These are phyloP conservation scores for Trametes polyzona DNA, from an alignment of 1,284 basidiomycete genomes.

Conservation along the genomic window DNA sequence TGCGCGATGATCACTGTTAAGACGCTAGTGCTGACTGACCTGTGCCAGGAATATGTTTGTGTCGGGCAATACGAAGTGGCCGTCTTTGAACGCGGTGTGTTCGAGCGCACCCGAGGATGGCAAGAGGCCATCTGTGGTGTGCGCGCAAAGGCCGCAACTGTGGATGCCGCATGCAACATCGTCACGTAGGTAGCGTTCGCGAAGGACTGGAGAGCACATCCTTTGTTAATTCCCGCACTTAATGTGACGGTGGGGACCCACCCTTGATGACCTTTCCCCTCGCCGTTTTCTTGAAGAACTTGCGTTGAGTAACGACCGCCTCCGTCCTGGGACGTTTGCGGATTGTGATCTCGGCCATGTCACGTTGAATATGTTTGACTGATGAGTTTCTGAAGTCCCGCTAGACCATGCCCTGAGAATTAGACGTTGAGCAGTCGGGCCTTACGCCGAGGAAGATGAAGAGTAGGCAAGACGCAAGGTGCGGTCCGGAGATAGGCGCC, in stretches of 20 bases:
- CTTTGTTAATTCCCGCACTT: conserved; percentile 7
- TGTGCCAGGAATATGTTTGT: conserved; percentile 96
- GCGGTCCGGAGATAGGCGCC: conserved; percentile 1
- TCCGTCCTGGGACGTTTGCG: conserved; percentile 77
- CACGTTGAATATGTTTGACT: too few species aligned
- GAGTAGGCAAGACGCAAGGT: neutral
- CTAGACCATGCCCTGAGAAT: neutral
- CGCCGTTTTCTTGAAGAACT: conserved; percentile 95
- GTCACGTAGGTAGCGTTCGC: conserved; percentile 93
- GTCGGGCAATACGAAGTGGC: conserved; percentile 91
- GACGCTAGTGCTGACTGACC: conserved; percentile 45
- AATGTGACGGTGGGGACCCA: conserved; percentile 34
- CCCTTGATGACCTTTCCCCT: conserved; percentile 94
- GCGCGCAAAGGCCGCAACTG: conserved; percentile 66
- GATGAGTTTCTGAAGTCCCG: too few species aligned
- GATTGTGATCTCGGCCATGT: conserved; percentile 73
- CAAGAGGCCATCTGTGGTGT: conserved; percentile 38
- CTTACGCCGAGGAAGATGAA: neutral
- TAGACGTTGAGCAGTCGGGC: neutral
- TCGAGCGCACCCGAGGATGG: conserved; percentile 49
- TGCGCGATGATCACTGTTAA: neutral
- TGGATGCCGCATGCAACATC: conserved; percentile 92
- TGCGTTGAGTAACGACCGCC: conserved; percentile 78
- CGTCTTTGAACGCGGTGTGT: conserved; percentile 58
- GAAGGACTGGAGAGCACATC: conserved; percentile 61